Evolutionary conservation across 2,329 filamentous ascomycete genomes (phyloP).

Genomic region (Periconia macrospinosa): DNA sequence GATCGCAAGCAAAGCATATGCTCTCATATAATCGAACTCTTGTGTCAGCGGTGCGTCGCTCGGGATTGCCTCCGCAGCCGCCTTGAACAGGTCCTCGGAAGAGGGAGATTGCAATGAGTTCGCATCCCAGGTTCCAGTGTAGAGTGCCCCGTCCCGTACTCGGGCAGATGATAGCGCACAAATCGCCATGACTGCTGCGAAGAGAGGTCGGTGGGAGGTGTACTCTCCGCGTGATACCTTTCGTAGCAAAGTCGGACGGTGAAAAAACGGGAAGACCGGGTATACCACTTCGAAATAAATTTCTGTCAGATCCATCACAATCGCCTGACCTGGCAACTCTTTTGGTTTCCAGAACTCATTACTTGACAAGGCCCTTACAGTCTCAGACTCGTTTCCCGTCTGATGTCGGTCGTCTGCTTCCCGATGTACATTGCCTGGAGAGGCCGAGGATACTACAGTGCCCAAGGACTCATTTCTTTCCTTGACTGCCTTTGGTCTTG

Average conservation of each 20-base stretch:
- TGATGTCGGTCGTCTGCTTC: too few relatives aligned
- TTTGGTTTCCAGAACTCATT: background rate
- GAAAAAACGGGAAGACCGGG: conserved; percentile 20
- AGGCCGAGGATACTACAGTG: too few relatives aligned
- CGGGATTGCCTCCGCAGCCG: conserved; percentile 1
- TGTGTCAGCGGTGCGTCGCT: conserved; percentile 21
- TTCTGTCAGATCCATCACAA: conserved; percentile 33
- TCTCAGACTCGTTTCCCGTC: too few relatives aligned
- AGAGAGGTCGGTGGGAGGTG: background rate
- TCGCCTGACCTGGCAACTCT: conserved; percentile 41
- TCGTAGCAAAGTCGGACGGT: conserved; percentile 3
- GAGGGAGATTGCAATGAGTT: background rate
- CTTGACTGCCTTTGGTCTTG: conserved; percentile 8
- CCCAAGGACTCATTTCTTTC: background rate
- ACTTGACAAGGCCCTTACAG: too few relatives aligned
- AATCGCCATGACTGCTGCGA: conserved; percentile 10
- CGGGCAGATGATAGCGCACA: conserved; percentile 12
- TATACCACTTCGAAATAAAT: conserved; percentile 12
- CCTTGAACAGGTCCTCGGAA: conserved; percentile 1
- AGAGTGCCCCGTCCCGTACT: conserved; percentile 6
- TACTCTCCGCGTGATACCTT: conserved; percentile 7
- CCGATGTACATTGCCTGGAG: too few relatives aligned
- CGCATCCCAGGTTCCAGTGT: background rate
- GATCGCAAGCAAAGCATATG: conserved; percentile 54
- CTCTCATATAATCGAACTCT: conserved; percentile 48